phyloP scores from a whole-genome alignment of 768 basidiomycete species.

The Cystobasidiopsis lactophilus region DNA sequence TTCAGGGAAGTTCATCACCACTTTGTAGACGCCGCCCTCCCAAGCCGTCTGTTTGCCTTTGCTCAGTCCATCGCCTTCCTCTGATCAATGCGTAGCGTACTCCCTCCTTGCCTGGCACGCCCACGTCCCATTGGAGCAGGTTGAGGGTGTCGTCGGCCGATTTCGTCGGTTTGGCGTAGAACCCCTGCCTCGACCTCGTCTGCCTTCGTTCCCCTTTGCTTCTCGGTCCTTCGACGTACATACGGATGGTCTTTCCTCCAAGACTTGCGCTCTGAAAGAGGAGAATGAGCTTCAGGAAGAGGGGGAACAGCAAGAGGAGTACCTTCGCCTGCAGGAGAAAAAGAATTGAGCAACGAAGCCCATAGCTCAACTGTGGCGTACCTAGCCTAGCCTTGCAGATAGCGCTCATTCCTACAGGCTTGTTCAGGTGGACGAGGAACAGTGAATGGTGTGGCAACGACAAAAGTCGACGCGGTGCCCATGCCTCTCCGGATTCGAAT shows the following conservation, averaged over 20 bases:
- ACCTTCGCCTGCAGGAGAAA: too few relatives aligned
- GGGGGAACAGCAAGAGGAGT: too few relatives aligned
- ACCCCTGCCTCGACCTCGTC: conserved; percentile 56
- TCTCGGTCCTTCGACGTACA: neutral
- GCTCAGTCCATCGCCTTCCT: neutral
- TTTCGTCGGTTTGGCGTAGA: conserved; percentile 86
- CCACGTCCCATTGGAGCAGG: conserved; percentile 94
- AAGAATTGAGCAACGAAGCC: too few relatives aligned
- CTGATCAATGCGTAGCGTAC: conserved; percentile 32
- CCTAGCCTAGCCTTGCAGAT: conserved; percentile 25
- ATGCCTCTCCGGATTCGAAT: too few relatives aligned
- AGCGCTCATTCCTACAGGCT: too few relatives aligned
- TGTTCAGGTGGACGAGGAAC: too few relatives aligned
- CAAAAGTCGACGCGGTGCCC: too few relatives aligned
- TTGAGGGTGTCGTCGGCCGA: conserved; percentile 68
- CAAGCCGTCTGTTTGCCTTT: conserved; percentile 57
- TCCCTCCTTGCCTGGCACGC: conserved; percentile 75
- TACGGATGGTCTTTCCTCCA: neutral
- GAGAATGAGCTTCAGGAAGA: too few relatives aligned
- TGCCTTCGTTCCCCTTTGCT: neutral
- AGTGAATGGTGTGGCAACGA: too few relatives aligned
- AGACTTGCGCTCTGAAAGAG: neutral
- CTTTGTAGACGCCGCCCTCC: conserved; percentile 89
- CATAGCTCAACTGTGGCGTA: too few relatives aligned
- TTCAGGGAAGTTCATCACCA: conserved; percentile 88